Evolutionary conservation across 192 early-diverging fungal genomes (phyloP).

Genomic region (Lobosporangium transversale): DNA sequence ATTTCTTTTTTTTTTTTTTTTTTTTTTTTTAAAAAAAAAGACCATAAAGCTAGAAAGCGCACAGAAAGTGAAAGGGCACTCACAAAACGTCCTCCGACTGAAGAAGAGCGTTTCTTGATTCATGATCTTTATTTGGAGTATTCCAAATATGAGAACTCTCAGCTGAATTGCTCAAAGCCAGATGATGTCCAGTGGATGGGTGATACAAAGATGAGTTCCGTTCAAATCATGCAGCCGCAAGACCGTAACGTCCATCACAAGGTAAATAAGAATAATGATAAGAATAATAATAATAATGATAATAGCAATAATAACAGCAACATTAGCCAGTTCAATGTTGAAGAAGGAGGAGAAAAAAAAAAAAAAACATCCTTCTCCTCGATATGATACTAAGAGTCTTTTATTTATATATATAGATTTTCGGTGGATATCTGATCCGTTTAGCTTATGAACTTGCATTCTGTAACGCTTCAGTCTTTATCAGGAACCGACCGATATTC

Average conservation of each 20-base stretch:
- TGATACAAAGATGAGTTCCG: conserved; percentile 77
- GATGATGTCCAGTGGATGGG: conserved; percentile 75
- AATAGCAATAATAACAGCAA: no score
- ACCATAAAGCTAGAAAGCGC: conserved; percentile 65
- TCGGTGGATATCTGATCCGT: conserved; percentile 87
- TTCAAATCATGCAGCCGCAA: conserved; percentile 75
- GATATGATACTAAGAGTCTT: neutral
- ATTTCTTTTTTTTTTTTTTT: neutral
- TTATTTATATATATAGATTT: conserved; percentile 42
- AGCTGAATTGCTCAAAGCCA: conserved; percentile 50
- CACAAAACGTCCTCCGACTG: conserved; percentile 75
- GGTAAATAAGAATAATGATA: conserved; percentile 5
- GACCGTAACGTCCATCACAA: conserved; percentile 61
- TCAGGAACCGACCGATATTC: conserved; percentile 64
- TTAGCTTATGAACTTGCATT: conserved; percentile 88
- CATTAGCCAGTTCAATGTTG: no score
- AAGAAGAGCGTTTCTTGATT: conserved; percentile 80
- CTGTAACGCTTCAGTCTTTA: conserved; percentile 77
- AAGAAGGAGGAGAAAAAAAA: no score
- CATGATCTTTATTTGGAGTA: conserved; percentile 83
- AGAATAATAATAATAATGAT: no score
- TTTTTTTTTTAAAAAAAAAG: conserved; percentile 9
- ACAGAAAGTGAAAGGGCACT: conserved; percentile 58
- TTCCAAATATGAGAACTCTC: conserved; percentile 63
- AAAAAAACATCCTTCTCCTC: conserved; percentile 46